A percentile compares a stretch with the other conserved stretches of the same genome.
These are phyloP conservation scores for Pythium guiyangense DNA, from an alignment of 352 stramenopile species.

Conservation along the genomic window DNA sequence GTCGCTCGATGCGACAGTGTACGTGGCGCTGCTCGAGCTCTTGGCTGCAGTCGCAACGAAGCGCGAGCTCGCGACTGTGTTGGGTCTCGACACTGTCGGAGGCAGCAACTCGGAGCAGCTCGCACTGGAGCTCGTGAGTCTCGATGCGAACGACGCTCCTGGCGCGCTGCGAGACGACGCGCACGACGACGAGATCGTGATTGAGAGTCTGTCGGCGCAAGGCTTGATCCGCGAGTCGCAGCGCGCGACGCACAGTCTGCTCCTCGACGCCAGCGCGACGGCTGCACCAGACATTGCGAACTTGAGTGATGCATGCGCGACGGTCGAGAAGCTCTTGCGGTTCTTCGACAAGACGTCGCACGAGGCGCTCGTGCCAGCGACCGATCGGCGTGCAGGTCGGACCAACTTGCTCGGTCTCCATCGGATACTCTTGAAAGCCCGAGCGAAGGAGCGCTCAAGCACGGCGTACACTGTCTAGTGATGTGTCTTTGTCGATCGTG, in stretches of 20 bases:
- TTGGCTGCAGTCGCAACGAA: slow-evolving; percentile 19
- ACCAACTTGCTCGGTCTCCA: slow-evolving; percentile 47
- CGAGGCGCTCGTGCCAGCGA: slow-evolving; percentile 18
- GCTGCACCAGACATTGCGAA: slow-evolving; percentile 22
- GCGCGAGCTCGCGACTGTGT: slow-evolving; percentile 18
- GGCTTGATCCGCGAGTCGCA: slow-evolving; percentile 44
- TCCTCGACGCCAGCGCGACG: slow-evolving; percentile 9
- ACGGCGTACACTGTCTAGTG: slow-evolving; percentile 17
- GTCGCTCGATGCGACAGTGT: slow-evolving; percentile 2
- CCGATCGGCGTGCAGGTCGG: slow-evolving; percentile 36
- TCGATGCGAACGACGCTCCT: slow-evolving; percentile 33
- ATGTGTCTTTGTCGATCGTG: not conserved
- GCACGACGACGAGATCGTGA: slow-evolving; percentile 57
- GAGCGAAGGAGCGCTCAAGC: slow-evolving; percentile 29
- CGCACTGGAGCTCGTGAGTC: slow-evolving; percentile 31
- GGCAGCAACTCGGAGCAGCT: slow-evolving; percentile 21
- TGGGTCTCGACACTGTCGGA: slow-evolving; percentile 30
- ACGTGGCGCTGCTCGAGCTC: slow-evolving; percentile 20
- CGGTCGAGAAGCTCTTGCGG: slow-evolving; percentile 37
- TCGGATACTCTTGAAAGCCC: slow-evolving; percentile 43
- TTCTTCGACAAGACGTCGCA: slow-evolving; percentile 27
- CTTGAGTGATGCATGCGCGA: slow-evolving; percentile 28
- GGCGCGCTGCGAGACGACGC: slow-evolving; percentile 11
- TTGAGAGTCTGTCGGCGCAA: slow-evolving; percentile 52
- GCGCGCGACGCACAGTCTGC: slow-evolving; percentile 17